Base-by-base conservation (phyloP, 139 green algal genomes). In the Chlorella ohadii region DNA sequence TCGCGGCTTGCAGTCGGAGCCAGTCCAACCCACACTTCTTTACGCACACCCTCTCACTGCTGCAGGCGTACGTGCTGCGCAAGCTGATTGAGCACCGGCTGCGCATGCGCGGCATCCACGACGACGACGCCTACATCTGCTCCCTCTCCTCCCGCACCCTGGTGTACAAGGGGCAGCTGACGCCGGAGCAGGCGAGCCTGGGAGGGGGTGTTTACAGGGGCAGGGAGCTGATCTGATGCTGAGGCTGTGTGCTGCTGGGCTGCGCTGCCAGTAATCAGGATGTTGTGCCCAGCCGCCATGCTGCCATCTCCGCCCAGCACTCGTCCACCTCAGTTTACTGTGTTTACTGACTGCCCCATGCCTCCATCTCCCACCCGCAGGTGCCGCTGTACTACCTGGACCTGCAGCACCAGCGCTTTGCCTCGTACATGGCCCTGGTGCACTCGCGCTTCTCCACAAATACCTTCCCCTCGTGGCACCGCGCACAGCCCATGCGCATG, bases 161-260 rank as follows among this genome's bases (percentile, higher is more conserved):
- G 15, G 95, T 98, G 55, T 99, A 99, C 93, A 99, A 99, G 92
- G 96, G 96, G 12, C 96, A 99, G 93, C 96, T 99, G 28, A 98
- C 93, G 28, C 94, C 96, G 1, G 92, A 90, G 67, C 94, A 97
- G 88, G 93, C 93, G 83, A 4, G 63, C 28, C 3, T 28, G 63
- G 63, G 16, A 1, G 63, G 59, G 59, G 2, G 59, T 20, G n/a
- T n/a, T n/a, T n/a, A n/a, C n/a, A n/a, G n/a, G n/a, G n/a, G n/a
- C n/a, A n/a, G n/a, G n/a, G n/a, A n/a, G n/a, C n/a, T n/a, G n/a
- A n/a, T n/a, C n/a, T n/a, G n/a, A n/a, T n/a, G n/a, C n/a, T n/a
- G n/a, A n/a, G n/a, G n/a, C n/a, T n/a, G n/a, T n/a, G n/a, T 51
- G 44, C 9, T 51, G 44, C 44, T 16, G 44, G 44, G 44, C 9